phyloP scores from a whole-genome alignment of 129 eudicot species.

The Pseudognaphalium luteoalbum region DNA sequence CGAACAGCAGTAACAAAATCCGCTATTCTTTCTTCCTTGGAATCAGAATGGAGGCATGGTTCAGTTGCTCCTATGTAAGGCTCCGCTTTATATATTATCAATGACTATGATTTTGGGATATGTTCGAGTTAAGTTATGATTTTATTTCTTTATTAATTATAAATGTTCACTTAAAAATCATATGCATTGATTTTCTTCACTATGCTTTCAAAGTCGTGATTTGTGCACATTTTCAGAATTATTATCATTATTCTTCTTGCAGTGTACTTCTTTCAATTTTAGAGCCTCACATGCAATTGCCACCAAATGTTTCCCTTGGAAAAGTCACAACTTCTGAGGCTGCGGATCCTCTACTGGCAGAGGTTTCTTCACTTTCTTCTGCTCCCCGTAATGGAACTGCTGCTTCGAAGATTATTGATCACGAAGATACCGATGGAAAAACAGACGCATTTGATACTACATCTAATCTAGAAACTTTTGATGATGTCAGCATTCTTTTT shows the following conservation, averaged over 20 bases:
- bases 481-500: slow-evolving; percentile 76
- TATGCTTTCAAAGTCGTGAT: background rate
- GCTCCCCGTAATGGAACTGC: slow-evolving; percentile 36
- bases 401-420: slow-evolving; percentile 38
- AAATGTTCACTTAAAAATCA: background rate
- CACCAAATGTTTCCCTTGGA: slow-evolving; percentile 64
- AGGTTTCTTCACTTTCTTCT: slow-evolving; percentile 17
- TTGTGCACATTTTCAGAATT: background rate
- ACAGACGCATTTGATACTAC: slow-evolving; percentile 48
- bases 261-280: slow-evolving; percentile 91
- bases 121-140: slow-evolving; percentile 2
- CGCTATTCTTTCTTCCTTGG: slow-evolving; percentile 82
- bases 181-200: background rate
- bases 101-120: background rate
- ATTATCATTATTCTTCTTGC: slow-evolving; percentile 37
- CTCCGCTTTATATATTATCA: background rate
- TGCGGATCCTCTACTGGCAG: slow-evolving; percentile 40
- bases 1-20: slow-evolving; percentile 76
- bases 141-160: background rate
- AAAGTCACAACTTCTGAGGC: slow-evolving; percentile 44
- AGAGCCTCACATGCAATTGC: slow-evolving; percentile 90
- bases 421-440: slow-evolving; percentile 52
- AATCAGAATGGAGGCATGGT: slow-evolving; percentile 88
- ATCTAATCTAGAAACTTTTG: slow-evolving; percentile 49
- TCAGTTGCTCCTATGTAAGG: slow-evolving; percentile 93